phyloP scores from a whole-genome alignment of 441 rosid species.

The Populus hybrid region DNA sequence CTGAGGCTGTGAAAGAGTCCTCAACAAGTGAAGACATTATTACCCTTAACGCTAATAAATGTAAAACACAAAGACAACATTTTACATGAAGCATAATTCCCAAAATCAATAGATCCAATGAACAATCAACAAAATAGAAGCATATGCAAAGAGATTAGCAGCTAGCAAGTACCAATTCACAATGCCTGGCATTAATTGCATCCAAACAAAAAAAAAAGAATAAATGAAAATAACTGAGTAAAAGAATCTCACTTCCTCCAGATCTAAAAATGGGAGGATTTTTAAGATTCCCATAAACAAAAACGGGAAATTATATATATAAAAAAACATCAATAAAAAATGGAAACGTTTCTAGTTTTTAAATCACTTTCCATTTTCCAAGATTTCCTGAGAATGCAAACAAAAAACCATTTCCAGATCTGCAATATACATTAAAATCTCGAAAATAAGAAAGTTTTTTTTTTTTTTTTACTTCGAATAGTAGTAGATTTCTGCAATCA shows the following conservation, averaged over 20 bases:
- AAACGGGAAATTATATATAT: background rate
- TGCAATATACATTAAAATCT: conserved; percentile 4
- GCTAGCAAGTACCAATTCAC: background rate
- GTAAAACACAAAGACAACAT: background rate
- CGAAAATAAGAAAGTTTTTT: background rate
- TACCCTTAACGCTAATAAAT: background rate
- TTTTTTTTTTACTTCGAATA: conserved; percentile 12
- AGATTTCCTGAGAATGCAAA: conserved; percentile 18
- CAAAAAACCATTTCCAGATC: conserved; percentile 38
- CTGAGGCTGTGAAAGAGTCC: background rate
- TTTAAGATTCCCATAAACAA: background rate
- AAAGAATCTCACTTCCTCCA: conserved; percentile 12
- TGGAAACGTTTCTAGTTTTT: conserved; percentile 15
- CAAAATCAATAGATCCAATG: conserved; percentile 14
- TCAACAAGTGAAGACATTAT: background rate
- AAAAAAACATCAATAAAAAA: background rate
- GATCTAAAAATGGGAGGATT: conserved; percentile 26
- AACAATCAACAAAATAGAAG: background rate
- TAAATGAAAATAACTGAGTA: background rate
- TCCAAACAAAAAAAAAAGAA: background rate
- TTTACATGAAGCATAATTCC: background rate
- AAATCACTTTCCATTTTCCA: conserved; percentile 12
- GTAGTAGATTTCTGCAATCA: conserved; percentile 22
- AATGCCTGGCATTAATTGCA: background rate
- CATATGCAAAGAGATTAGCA: background rate